Conservation (phyloP, 768 basidiomycete genomes). For the Leccinum variicolor region DNA sequence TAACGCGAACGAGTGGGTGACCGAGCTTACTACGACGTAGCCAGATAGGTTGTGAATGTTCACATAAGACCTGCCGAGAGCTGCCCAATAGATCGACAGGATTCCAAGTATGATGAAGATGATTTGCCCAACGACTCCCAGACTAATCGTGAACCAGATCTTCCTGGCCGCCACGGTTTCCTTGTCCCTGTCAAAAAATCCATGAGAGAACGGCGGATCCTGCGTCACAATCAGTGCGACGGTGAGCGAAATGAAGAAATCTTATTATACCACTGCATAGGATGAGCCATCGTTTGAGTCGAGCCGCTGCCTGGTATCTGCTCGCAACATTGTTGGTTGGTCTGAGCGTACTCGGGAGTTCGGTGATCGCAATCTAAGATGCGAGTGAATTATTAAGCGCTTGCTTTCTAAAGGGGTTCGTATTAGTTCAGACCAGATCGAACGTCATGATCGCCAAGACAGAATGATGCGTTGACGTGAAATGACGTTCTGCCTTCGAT, state of each 20-base stretch:
- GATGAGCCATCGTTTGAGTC: not conserved
- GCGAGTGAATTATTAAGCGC: conserved; percentile 20
- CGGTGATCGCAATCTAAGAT: not conserved
- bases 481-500: not conserved
- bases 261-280: conserved; percentile 9
- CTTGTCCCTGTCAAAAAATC: conserved; percentile 26
- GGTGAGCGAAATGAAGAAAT: not conserved
- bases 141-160: conserved; percentile 41
- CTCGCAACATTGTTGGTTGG: conserved; percentile 1
- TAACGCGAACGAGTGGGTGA: not conserved
- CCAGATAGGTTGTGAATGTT: conserved; percentile 43
- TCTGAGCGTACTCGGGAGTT: not conserved
- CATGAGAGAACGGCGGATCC: conserved; percentile 30
- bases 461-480: not conserved
- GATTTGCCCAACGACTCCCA: conserved; percentile 34
- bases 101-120: conserved; percentile 45
- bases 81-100: conserved; percentile 61
- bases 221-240: conserved; percentile 8
- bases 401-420: not conserved
- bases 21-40: conserved; percentile 50
- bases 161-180: conserved; percentile 32
- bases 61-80: conserved; percentile 42
- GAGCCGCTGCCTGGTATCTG: not conserved
- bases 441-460: not conserved
- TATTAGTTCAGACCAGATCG: not conserved